phyloP scores from a whole-genome alignment of 768 basidiomycete species.

The Xanthoconium stramineum region DNA sequence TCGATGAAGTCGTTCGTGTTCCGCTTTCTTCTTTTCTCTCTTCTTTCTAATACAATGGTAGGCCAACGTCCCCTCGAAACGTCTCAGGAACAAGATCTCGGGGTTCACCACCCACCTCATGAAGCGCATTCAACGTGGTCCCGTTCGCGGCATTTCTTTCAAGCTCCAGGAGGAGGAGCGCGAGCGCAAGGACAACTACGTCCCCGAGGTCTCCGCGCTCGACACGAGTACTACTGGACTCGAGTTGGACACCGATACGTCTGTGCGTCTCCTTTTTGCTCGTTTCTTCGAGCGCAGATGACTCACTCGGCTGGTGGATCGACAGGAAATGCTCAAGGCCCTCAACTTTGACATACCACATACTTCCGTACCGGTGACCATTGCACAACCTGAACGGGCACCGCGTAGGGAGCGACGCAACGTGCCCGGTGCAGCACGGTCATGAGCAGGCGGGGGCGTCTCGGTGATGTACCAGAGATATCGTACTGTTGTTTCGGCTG shows the following conservation, averaged over 20 bases:
- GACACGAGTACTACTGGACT: constrained; percentile 71
- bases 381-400: constrained; percentile 65
- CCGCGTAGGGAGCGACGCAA: constrained; percentile 72
- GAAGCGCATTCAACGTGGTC: constrained; percentile 98
- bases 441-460: constrained; percentile 17
- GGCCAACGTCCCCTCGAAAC: constrained; percentile 96
- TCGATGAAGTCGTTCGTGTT: constrained; percentile 87
- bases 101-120: constrained; percentile 99
- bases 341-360: constrained; percentile 95
- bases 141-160: constrained; percentile 99
- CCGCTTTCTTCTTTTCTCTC: constrained; percentile 1
- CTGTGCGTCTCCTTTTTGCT: constrained; percentile 51
- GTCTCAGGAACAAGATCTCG: constrained; percentile 98
- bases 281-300: not conserved
- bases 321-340: constrained; percentile 78
- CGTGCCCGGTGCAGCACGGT: constrained; percentile 77
- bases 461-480: no score
- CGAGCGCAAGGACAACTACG: constrained; percentile 99
- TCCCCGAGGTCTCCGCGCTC: constrained; percentile 96
- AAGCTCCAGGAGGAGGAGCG: constrained; percentile 99
- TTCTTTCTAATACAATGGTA: constrained; percentile 24
- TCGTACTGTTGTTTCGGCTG: no score
- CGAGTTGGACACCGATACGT: constrained; percentile 90
- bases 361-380: constrained; percentile 61
- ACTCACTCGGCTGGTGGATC: not conserved